Conservation (phyloP, 805 yeast genomes). For the Candida maltosa region DNA sequence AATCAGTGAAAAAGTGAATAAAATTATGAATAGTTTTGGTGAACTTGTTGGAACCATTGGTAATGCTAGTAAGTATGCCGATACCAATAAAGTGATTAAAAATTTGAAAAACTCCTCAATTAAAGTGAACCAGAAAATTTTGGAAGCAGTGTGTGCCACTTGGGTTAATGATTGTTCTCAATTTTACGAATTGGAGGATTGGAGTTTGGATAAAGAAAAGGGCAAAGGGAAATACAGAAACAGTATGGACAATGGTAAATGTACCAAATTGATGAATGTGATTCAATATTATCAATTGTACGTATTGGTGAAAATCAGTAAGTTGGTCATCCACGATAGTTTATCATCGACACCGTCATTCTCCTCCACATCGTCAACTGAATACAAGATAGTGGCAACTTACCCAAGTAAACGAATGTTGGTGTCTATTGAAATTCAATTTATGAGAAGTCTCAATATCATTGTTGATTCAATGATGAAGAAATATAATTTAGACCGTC, state of each 20-base stretch:
- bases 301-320: slow-evolving; percentile 26
- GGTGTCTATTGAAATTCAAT: slow-evolving; percentile 42
- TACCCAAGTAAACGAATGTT: slow-evolving; percentile 39
- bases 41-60: slow-evolving; percentile 29
- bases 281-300: slow-evolving; percentile 35
- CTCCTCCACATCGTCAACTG: slow-evolving; percentile 9
- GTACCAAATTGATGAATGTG: slow-evolving; percentile 33
- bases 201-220: slow-evolving; percentile 32
- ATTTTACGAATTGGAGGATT: slow-evolving; percentile 40
- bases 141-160: slow-evolving; percentile 40
- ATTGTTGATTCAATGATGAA: slow-evolving; percentile 40
- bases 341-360: too few relatives aligned
- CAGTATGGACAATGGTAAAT: slow-evolving; percentile 17
- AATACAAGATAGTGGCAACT: slow-evolving; percentile 29
- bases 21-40: slow-evolving; percentile 29
- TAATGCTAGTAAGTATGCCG: slow-evolving; percentile 25
- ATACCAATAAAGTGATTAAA: slow-evolving; percentile 36
- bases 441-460: slow-evolving; percentile 41
- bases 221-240: slow-evolving; percentile 9
- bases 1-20: slow-evolving; percentile 23
- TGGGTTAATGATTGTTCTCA: slow-evolving; percentile 47
- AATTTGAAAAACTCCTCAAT: slow-evolving; percentile 28
- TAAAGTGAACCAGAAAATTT: slow-evolving; percentile 32
- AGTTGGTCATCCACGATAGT: slow-evolving; percentile 17
- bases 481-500: slow-evolving; percentile 28